These are phyloP conservation scores for Blastosporella zonata DNA, from an alignment of 1,284 basidiomycete species.

Conservation along the genomic window DNA sequence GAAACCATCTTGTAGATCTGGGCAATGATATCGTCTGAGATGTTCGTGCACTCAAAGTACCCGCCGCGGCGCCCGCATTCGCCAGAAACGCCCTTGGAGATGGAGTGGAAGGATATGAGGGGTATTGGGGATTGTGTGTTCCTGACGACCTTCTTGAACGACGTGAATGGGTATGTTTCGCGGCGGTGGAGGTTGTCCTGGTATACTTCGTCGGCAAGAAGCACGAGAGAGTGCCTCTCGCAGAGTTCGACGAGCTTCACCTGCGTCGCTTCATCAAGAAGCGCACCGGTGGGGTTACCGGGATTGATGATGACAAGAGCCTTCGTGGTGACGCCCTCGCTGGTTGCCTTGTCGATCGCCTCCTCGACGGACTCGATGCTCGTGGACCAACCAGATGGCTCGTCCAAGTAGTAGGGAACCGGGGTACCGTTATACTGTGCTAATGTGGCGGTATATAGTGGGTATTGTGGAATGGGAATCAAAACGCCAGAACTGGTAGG, in stretches of 20 bases:
- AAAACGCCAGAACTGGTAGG: conserved; percentile 72
- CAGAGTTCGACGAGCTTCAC: conserved; percentile 75
- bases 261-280: conserved; percentile 73
- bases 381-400: conserved; percentile 84
- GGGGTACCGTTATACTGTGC: conserved; percentile 82
- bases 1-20: conserved; percentile 95
- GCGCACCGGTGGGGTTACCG: conserved; percentile 90
- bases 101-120: conserved; percentile 92
- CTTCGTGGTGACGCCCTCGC: conserved; percentile 65
- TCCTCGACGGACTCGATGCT: conserved; percentile 67
- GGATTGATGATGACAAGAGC: conserved; percentile 95
- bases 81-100: conserved; percentile 91
- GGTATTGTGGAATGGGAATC: conserved; percentile 98
- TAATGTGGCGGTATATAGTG: conserved; percentile 93
- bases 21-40: conserved; percentile 72
- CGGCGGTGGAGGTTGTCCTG: conserved; percentile 85
- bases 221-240: conserved; percentile 80
- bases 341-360: conserved; percentile 66
- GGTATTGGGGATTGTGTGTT: conserved; percentile 64
- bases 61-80: conserved; percentile 94
- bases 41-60: conserved; percentile 89
- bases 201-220: conserved; percentile 95
- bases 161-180: conserved; percentile 73
- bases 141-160: conserved; percentile 86
- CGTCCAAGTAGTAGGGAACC: conserved; percentile 89